Percentiles rank a stretch among this genome's conserved stretches.
Conservation (phyloP, 768 basidiomycete genomes). For the Mycena pura region DNA sequence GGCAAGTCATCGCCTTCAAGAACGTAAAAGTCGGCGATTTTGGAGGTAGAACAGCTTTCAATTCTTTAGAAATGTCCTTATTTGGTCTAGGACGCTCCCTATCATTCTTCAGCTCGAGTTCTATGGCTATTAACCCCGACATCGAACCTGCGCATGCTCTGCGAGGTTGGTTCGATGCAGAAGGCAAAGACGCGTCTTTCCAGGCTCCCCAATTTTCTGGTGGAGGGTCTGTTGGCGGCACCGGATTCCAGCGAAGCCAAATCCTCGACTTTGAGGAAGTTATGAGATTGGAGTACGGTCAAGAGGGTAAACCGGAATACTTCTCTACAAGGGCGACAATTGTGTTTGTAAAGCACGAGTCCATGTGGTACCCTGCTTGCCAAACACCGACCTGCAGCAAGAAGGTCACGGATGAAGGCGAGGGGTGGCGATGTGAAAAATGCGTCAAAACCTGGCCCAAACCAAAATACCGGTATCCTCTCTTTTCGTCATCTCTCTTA, state of each 20-base stretch:
- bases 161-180: conserved; percentile 90
- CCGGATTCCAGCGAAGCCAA: conserved; percentile 72
- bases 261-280: conserved; percentile 78
- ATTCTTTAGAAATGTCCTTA: too few relatives aligned
- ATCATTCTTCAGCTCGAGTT: conserved; percentile 81
- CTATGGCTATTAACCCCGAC: conserved; percentile 88
- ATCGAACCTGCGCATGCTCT: conserved; percentile 87
- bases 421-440: conserved; percentile 92
- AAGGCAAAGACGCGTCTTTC: conserved; percentile 70
- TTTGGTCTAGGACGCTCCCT: conserved; percentile 76
- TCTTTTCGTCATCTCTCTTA: not conserved
- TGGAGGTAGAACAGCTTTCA: conserved; percentile 58
- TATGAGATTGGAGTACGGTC: conserved; percentile 77
- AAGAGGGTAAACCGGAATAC: conserved; percentile 77
- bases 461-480: conserved; percentile 81
- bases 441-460: conserved; percentile 74
- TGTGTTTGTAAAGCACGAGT: conserved; percentile 86
- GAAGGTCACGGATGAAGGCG: conserved; percentile 78
- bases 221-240: conserved; percentile 42
- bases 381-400: conserved; percentile 83
- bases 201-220: conserved; percentile 63
- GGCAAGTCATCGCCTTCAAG: conserved; percentile 89
- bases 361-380: conserved; percentile 89
- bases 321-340: conserved; percentile 86
- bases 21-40: conserved; percentile 94